A percentile compares a stretch with the other conserved stretches of the same genome.
These are phyloP conservation scores for Flaveria ramosissima DNA, from an alignment of 129 eudicot genomes.

Conservation along the genomic window DNA sequence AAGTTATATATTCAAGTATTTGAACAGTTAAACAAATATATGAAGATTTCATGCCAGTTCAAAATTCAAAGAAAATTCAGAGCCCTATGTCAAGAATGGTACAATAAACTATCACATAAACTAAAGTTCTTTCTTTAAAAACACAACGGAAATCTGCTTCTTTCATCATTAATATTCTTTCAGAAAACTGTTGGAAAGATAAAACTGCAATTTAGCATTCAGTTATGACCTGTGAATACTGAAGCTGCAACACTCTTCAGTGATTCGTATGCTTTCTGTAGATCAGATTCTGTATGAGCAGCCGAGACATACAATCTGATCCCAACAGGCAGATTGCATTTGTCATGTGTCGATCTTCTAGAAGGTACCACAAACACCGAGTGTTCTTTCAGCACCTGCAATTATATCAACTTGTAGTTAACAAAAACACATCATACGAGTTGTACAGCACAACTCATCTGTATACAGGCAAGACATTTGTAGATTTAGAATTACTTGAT, in stretches of 20 bases:
- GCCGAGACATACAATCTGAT: constrained; percentile 76
- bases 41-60: background rate
- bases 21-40: constrained; percentile 1
- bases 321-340: constrained; percentile 72
- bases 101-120: constrained; percentile 20
- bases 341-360: constrained; percentile 60
- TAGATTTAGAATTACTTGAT: constrained; percentile 42
- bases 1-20: background rate
- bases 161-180: constrained; percentile 6
- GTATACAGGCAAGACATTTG: background rate
- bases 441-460: background rate
- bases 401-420: background rate
- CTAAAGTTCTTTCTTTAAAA: constrained; percentile 1
- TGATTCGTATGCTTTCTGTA: constrained; percentile 55
- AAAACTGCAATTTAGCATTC: constrained; percentile 6
- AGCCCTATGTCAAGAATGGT: constrained; percentile 7
- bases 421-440: background rate
- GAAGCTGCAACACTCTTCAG: constrained; percentile 56
- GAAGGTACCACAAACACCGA: constrained; percentile 57
- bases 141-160: background rate
- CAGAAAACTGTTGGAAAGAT: background rate
- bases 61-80: constrained; percentile 2
- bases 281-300: constrained; percentile 74
- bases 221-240: constrained; percentile 34
- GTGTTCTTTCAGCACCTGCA: constrained; percentile 62